These are phyloP conservation scores for Boletellus emodensis DNA, from an alignment of 768 basidiomycete species.

Conservation along the genomic window DNA sequence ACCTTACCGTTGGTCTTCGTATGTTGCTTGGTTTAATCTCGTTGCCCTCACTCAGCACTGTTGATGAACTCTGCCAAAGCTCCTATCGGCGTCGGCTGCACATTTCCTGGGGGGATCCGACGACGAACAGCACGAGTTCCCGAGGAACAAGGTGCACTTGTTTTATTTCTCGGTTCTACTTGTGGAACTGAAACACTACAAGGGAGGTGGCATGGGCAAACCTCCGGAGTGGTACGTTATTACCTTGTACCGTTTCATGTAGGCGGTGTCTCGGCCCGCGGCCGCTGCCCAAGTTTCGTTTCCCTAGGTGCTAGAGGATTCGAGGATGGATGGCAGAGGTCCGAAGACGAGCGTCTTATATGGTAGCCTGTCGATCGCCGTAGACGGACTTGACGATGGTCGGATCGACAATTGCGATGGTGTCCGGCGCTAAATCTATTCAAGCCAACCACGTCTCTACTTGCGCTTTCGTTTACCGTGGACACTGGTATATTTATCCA, in stretches of 20 bases:
- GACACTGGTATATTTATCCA: conserved; percentile 28
- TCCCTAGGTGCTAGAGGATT: conserved; percentile 38
- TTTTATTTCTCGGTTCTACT: neutral
- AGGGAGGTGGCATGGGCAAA: conserved; percentile 30
- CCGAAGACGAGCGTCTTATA: conserved; percentile 41
- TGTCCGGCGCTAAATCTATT: conserved; percentile 30
- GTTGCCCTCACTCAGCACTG: no score
- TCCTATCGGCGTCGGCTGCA: conserved; percentile 32
- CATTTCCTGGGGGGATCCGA: conserved; percentile 31
- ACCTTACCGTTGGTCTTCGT: no score
- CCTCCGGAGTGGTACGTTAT: conserved; percentile 30
- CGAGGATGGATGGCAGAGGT: conserved; percentile 44
- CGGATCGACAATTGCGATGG: conserved; percentile 27
- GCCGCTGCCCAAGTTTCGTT: neutral
- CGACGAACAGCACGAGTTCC: conserved; percentile 28
- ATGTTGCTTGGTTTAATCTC: no score
- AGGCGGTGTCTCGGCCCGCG: conserved; percentile 14
- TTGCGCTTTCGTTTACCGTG: conserved; percentile 44
- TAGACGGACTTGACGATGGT: conserved; percentile 28
- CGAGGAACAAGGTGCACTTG: conserved; percentile 26
- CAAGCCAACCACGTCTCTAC: conserved; percentile 33
- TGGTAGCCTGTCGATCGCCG: conserved; percentile 24
- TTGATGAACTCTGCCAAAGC: conserved; percentile 18
- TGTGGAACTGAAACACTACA: neutral
- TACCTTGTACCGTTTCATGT: neutral